Percentiles rank a stretch among this genome's conserved stretches.
Conservation (phyloP, 257 asterid species). For the Oldenlandia corymbosa region DNA sequence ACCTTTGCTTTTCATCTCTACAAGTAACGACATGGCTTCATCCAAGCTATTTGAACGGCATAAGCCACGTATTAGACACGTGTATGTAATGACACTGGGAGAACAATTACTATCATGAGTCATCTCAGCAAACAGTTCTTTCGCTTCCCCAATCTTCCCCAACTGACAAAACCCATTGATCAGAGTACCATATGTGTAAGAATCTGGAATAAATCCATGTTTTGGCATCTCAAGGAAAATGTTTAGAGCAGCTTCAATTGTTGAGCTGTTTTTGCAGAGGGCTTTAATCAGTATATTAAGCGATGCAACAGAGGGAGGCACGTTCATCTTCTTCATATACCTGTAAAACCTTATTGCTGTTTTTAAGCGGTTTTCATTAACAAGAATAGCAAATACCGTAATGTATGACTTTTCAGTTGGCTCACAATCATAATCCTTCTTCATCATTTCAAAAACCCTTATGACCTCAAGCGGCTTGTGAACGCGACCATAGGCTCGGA, state of each 20-base stretch:
- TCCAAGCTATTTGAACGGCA: constrained; percentile 57
- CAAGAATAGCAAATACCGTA: constrained; percentile 70
- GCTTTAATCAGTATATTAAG: constrained; percentile 81
- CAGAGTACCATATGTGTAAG: constrained; percentile 83
- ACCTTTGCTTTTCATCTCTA: constrained; percentile 66
- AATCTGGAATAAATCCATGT: constrained; percentile 66
- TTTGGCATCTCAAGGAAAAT: constrained; percentile 78
- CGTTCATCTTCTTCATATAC: constrained; percentile 58
- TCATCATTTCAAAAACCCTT: constrained; percentile 58
- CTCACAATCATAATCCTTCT: constrained; percentile 57
- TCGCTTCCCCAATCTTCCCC: constrained; percentile 69
- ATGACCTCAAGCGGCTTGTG: constrained; percentile 85
- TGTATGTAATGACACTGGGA: constrained; percentile 72
- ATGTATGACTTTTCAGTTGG: constrained; percentile 70
- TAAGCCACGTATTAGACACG: constrained; percentile 58
- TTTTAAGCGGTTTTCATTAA: constrained; percentile 69
- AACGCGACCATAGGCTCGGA: constrained; percentile 68
- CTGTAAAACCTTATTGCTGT: constrained; percentile 77
- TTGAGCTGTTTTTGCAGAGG: constrained; percentile 63
- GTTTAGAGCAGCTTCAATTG: constrained; percentile 64
- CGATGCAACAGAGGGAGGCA: constrained; percentile 57
- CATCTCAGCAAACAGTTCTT: constrained; percentile 73
- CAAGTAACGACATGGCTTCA: constrained; percentile 56
- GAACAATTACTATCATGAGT: constrained; percentile 63
- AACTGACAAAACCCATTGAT: constrained; percentile 71